Evolutionary conservation across 2,329 filamentous ascomycete species (phyloP).

Genomic region (Colletotrichum cereale): DNA sequence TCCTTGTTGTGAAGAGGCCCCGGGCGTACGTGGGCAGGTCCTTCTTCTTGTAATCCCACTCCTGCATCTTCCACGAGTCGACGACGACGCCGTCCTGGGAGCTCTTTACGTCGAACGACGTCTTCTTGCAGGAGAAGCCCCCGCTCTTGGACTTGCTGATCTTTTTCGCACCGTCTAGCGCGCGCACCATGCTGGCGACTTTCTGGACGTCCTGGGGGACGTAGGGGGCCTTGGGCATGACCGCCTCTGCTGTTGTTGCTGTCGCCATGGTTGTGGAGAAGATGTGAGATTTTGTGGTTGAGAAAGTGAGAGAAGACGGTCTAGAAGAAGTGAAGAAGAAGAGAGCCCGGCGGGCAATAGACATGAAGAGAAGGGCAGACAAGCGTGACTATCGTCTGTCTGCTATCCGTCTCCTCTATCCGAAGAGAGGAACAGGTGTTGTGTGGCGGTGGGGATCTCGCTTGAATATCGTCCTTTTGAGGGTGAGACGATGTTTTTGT

Average conservation of each 20-base stretch:
- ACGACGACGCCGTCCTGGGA: constrained; percentile 76
- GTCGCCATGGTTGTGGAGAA: constrained; percentile 25
- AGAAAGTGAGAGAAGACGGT: constrained; percentile 18
- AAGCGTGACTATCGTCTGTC: neutral
- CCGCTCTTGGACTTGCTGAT: constrained; percentile 66
- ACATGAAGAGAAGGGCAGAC: constrained; percentile 14
- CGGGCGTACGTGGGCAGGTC: constrained; percentile 92
- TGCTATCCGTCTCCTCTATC: neutral
- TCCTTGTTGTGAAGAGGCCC: constrained; percentile 89
- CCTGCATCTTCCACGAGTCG: constrained; percentile 92
- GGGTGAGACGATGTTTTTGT: constrained; percentile 7
- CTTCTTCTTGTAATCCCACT: constrained; percentile 94
- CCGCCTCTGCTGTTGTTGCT: constrained; percentile 38
- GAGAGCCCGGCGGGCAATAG: constrained; percentile 25
- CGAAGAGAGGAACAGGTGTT: neutral
- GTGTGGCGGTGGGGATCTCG: constrained; percentile 6
- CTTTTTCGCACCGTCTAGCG: constrained; percentile 70
- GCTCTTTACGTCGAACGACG: constrained; percentile 75
- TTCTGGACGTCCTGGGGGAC: constrained; percentile 76
- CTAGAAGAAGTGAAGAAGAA: constrained; percentile 9
- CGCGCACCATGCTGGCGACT: constrained; percentile 73
- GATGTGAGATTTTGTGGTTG: constrained; percentile 9
- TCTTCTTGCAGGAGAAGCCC: constrained; percentile 80
- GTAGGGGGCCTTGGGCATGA: constrained; percentile 67
- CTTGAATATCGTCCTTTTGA: constrained; percentile 4